phyloP scores from a whole-genome alignment of 2,329 filamentous ascomycete genomes.

The Parafenestella ontariensis region DNA sequence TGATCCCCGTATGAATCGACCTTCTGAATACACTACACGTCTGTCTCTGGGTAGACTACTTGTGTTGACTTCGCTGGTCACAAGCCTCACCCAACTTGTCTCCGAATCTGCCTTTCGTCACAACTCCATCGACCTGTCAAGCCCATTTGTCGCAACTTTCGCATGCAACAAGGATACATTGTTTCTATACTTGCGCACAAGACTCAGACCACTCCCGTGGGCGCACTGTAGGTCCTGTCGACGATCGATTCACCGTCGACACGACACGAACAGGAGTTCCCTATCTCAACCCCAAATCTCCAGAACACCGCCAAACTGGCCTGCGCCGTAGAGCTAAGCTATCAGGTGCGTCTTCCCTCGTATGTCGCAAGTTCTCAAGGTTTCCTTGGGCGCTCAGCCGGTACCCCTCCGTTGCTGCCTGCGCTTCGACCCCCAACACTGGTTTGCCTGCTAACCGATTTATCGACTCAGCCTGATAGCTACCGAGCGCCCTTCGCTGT shows the following conservation, averaged over 20 bases:
- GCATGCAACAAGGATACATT: slow-evolving; percentile 27
- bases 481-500: slow-evolving; percentile 36
- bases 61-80: slow-evolving; percentile 37
- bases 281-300: slow-evolving; percentile 13
- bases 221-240: slow-evolving; percentile 26
- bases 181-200: slow-evolving; percentile 26
- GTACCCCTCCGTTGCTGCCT: slow-evolving; percentile 38
- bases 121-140: slow-evolving; percentile 23
- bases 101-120: slow-evolving; percentile 28
- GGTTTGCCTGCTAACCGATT: slow-evolving; percentile 39
- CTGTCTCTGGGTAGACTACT: slow-evolving; percentile 43
- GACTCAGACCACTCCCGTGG: slow-evolving; percentile 15
- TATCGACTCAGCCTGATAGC: slow-evolving; percentile 40
- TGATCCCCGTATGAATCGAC: slow-evolving; percentile 49
- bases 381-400: slow-evolving; percentile 21
- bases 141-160: slow-evolving; percentile 32
- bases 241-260: slow-evolving; percentile 17
- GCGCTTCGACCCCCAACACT: slow-evolving; percentile 24
- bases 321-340: slow-evolving; percentile 41
- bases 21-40: slow-evolving; percentile 40
- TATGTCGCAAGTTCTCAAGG: slow-evolving; percentile 16
- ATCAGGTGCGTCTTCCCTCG: slow-evolving; percentile 44
- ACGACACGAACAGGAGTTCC: slow-evolving; percentile 16
- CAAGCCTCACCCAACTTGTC: slow-evolving; percentile 35
- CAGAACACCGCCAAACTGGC: slow-evolving; percentile 46